Base-by-base conservation (phyloP, 352 stramenopile species). In the Pythium rishiriense region DNA sequence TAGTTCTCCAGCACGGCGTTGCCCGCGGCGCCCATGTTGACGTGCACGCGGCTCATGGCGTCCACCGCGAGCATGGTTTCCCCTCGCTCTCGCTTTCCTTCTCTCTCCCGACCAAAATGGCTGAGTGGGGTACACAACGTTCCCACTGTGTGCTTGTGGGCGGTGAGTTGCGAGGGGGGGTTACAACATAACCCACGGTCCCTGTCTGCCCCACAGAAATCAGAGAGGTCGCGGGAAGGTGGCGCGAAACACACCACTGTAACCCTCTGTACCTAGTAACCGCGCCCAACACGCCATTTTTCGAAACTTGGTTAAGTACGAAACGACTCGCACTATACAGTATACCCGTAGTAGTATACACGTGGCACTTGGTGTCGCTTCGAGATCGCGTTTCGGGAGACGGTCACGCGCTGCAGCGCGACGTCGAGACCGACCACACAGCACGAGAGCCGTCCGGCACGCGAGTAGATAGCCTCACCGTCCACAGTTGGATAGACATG, bases 1-100 rank as follows among this genome's bases (percentile, higher is more conserved):
- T 89, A 93, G 70, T 73, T 91, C 55, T 91, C 84, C 39, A 90
- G 56, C 45, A 86, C 73, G 19, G 76, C 62, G 59, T 76, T 76
- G 48, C 70, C 75, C 43, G 62, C 72, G 52, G 79, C 66, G 54
- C 72, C 70, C 68, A 90, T 78, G 37, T 81, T 76, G 48, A 90
- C 64, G 64, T 91, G 82, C 56, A 90, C 77, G 69, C 80, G 77
- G 59, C 81, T 90, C 81, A 90, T 85, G 50, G 64, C 52, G 45
- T 69, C 53, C 24, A 66, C 52, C 17, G 42, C 68, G 10, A 64
- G 45, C 59, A 69, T 73, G 51, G 59, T 35, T 58, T 53, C 28
- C 22, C n/a, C 49, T 56, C 28, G 31, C 7, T 26, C n/a, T 55
- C 45, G 7, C 26, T 42, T 22, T 26, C 54, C 24, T 24, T 31